Evolutionary conservation across 345 rosid species (phyloP), one percentile per base, ranked within the genome.

Genomic region (Anacardium occidentale): DNA sequence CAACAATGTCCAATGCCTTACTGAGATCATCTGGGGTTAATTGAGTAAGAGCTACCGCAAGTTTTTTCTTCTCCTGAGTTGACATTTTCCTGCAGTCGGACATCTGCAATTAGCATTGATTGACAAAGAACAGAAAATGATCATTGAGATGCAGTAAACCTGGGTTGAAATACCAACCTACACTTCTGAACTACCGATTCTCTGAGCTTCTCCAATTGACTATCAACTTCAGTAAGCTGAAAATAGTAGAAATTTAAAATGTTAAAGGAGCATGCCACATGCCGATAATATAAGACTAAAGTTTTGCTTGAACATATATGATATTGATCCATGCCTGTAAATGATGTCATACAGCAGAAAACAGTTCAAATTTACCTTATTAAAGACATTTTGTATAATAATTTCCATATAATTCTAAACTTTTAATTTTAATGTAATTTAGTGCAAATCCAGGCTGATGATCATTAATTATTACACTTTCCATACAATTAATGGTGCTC

Each of bases 1-100:
- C 89, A 70, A 91, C 94, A 58, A 91, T 91, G 72, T 91, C 89
- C 64, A 89, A 66, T 22, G 94, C 97, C 80, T 82, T 87, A 12
- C 76, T 77, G 18, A 89, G 83, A 76, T 91, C 92, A 74, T 87
- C 89, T 1, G 90, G 85, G 24, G 87, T 82, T 75, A 91, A 78
- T 29, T 75, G 82, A 4, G 87, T 75, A 9, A 89, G 82, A 69
- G 92, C 91, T 45, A 79, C 71, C 64, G 83, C 86, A 1, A 91
- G 87, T 60, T 82, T 89, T 69, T 81, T 87, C 79, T 89, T 91
- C 74, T 91, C 97, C 74, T 87, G 88, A 60, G 87, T 83, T 5
- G 94, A 78, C 75, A 86, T 74, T 73, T 87, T 91, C 62, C 97
- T 90, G 83, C 17, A 64, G 60, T 24, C 29, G 40, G 20, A 53